phyloP scores from a whole-genome alignment of 768 basidiomycete species.

The Crassisporium funariophilum region DNA sequence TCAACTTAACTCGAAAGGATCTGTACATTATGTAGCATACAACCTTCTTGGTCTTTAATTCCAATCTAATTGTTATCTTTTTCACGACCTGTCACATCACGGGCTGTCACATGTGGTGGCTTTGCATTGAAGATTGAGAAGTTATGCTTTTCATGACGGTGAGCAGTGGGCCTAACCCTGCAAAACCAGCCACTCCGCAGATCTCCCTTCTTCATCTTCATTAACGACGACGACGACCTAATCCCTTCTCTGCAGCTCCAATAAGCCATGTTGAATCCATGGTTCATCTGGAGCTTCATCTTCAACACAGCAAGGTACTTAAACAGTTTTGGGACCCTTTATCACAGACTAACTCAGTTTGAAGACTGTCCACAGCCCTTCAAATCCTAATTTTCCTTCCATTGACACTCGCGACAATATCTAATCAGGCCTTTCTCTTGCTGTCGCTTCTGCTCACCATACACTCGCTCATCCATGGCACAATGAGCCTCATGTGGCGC shows the following conservation, averaged over 20 bases:
- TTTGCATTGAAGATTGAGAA: too few species aligned
- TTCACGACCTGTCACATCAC: conserved; percentile 4
- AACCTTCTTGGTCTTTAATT: too few species aligned
- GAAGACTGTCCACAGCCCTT: conserved; percentile 71
- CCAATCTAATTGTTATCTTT: neutral
- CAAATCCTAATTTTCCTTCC: conserved; percentile 86
- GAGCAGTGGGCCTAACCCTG: conserved; percentile 7
- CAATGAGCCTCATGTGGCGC: conserved; percentile 70
- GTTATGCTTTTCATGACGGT: conserved; percentile 14
- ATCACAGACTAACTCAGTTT: neutral
- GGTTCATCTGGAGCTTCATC: conserved; percentile 66
- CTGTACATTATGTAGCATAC: too few species aligned
- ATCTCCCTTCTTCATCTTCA: neutral
- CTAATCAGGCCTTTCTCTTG: conserved; percentile 75
- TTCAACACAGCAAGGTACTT: conserved; percentile 64
- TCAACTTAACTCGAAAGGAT: too few species aligned
- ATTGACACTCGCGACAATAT: conserved; percentile 81
- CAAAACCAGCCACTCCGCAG: neutral
- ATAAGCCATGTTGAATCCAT: conserved; percentile 50
- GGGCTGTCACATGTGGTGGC: too few species aligned
- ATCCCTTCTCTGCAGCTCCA: conserved; percentile 1
- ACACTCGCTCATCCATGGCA: conserved; percentile 83
- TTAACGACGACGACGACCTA: neutral
- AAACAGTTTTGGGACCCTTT: conserved; percentile 7
- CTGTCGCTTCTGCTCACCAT: conserved; percentile 76